Evolutionary conservation across 345 rosid genomes (phyloP), one percentile per base, ranked within the genome.

Genomic region (Murraya koenigii): DNA sequence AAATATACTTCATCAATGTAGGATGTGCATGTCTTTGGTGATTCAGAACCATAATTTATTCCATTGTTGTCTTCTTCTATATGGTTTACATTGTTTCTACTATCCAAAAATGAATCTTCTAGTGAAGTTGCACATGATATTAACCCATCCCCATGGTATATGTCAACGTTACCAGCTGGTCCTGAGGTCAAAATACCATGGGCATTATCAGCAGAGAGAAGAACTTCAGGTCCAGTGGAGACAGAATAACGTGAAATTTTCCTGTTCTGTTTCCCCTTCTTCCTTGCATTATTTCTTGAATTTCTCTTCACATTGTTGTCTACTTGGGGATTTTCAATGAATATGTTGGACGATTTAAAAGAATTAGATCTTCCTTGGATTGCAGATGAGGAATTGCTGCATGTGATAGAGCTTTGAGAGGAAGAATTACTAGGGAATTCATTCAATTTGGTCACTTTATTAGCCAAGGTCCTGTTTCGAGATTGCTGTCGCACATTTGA

Each of bases 191-290:
- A 76, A 77, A 78, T 74, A 66, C 68, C 83, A 66, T 0, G 22
- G 10, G 66, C 76, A 63, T 76, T 38, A 26, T 77, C 80, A 59
- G 75, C 80, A 1, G 71, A 71, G 30, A 69, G 76, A 69, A 69
- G 76, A 69, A 69, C 61, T 73, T 82, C 82, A 32, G 82, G 77
- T 44, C 62, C 82, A 1, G 70, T 66, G 10, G 75, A 82, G 41
- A 76, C 78, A 66, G 71, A 54, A 75, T 83, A 74, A 73, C 67
- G 33, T 19, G 77, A 64, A 79, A 60, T 62, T 63, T 78, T 85
- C 75, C 79, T 82, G 66, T 79, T 82, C 26, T 75, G 84, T 76
- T 77, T 84, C 75, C 83, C 84, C 77, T 82, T 88, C 84, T 69
- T 89, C 77, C 82, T 84, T 54, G 80, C 71, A 74, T 83, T 83